Percentiles rank a stretch among this genome's conserved stretches.
Conservation (phyloP, 2,329 filamentous ascomycete genomes). For the Macrophomina tecta region DNA sequence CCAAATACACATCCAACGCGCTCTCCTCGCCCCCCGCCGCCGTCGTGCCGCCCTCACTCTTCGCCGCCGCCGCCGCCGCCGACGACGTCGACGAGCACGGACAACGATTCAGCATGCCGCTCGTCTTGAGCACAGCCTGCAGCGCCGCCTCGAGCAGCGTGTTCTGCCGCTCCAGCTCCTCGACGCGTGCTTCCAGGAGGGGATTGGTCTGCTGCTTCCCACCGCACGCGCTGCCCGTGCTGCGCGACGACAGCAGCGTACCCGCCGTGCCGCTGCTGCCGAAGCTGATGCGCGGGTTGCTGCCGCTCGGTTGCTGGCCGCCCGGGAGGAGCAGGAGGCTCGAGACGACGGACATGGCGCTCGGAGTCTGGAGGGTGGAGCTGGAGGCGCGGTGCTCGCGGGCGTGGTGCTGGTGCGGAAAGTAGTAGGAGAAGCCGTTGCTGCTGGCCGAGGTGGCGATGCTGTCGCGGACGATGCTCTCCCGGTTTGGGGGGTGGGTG, state of each 20-base stretch:
- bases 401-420: too few species aligned
- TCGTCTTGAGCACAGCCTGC: slow-evolving; percentile 45
- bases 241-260: background rate
- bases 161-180: slow-evolving; percentile 48
- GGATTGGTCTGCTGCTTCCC: slow-evolving; percentile 2
- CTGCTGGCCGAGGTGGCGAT: background rate
- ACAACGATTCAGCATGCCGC: slow-evolving; percentile 35
- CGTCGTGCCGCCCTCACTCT: background rate
- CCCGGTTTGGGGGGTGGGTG: background rate
- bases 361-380: slow-evolving; percentile 18
- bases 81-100: slow-evolving; percentile 27
- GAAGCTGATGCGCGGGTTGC: background rate
- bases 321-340: background rate
- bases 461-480: background rate
- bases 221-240: background rate
- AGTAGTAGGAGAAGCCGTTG: background rate
- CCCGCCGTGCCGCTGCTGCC: background rate
- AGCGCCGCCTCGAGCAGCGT: slow-evolving; percentile 47
- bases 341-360: slow-evolving; percentile 25
- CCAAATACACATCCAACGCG: slow-evolving; percentile 47
- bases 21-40: slow-evolving; percentile 36
- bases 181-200: slow-evolving; percentile 35
- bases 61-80: background rate
- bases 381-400: background rate
- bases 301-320: too few species aligned